Conservation (phyloP, 805 yeast species). For the Kluyveromyces siamensis region DNA sequence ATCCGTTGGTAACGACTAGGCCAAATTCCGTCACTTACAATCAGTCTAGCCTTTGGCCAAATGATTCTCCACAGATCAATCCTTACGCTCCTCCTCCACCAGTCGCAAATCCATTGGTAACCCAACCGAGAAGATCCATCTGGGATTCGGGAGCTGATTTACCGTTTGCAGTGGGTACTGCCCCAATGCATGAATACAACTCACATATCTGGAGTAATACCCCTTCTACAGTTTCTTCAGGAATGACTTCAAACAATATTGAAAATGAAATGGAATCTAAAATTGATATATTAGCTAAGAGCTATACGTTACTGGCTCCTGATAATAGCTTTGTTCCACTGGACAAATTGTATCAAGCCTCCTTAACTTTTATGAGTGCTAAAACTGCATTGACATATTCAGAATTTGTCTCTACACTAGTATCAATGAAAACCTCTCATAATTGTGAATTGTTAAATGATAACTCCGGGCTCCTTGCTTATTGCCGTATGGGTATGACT, state of each 20-base stretch:
- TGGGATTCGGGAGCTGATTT: constrained; percentile 17
- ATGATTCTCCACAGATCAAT: background rate
- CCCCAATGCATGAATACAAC: background rate
- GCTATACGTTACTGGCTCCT: background rate
- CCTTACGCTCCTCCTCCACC: constrained; percentile 1
- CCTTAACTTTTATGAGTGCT: constrained; percentile 9
- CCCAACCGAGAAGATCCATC: constrained; percentile 14
- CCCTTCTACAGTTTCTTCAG: background rate
- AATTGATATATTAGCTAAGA: background rate
- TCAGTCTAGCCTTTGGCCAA: background rate
- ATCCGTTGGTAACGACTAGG: background rate
- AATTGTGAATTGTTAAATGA: constrained; percentile 16
- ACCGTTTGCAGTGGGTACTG: background rate
- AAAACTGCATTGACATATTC: constrained; percentile 7
- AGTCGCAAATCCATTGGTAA: background rate
- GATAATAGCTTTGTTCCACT: constrained; percentile 13
- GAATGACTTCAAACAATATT: background rate
- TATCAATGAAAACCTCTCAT: constrained; percentile 14
- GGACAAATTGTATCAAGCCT: constrained; percentile 17
- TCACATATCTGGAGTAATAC: constrained; percentile 5
- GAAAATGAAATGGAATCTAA: background rate
- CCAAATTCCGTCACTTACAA: background rate
- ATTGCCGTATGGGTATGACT: constrained; percentile 13
- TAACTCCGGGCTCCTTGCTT: constrained; percentile 16
- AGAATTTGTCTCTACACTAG: constrained; percentile 14